Base-by-base conservation (phyloP, 352 stramenopile species). In the Pythium sp. region DNA sequence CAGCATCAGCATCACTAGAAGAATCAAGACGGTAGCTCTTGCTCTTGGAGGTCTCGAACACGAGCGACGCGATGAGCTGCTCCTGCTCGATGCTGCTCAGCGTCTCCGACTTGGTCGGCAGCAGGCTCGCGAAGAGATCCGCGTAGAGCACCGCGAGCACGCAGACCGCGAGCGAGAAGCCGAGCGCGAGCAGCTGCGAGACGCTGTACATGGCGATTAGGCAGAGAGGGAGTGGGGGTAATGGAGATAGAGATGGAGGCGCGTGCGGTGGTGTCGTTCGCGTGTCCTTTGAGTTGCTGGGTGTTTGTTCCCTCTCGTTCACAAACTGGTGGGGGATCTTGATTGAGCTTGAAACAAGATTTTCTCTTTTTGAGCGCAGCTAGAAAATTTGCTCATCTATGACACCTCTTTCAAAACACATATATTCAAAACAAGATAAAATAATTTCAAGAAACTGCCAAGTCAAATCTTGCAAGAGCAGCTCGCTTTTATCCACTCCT, bases 51-150 rank as follows among this genome's bases (percentile, higher is more conserved):
- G 81, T 80, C 58, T 90, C 77, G 70, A 89, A 92, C 47, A 82
- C 64, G 62, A 94, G 71, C 58, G 84, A 90, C 58, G 76, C 71
- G 41, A 93, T 69, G 64, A 94, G 70, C 66, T 91, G 83, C 46
- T 77, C 72, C 70, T 94, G 84, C 68, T 94, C 84, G 14, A 56
- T 65, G 9, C 66, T 67, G 41, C 58, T 86, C 22, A 94, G 70
- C 18, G 65, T 46, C 11, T 64, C 63, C 5, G 80, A 64, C 18
- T 71, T 68, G 24, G 67, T 72, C 18, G 83, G 82, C 30, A 92
- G 72, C 22, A 89, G 72, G 1, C 62, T 55, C 2, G 83, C 68
- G 7, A 94, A 75, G 5, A 79, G 73, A 62, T 94, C 84, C 5
- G 71, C 75, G 74, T 90, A 93, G 55, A 91, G 69, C 26, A 86